Evolutionary conservation across 179 eudicot species (phyloP).

Genomic region (Actinidia polygama): DNA sequence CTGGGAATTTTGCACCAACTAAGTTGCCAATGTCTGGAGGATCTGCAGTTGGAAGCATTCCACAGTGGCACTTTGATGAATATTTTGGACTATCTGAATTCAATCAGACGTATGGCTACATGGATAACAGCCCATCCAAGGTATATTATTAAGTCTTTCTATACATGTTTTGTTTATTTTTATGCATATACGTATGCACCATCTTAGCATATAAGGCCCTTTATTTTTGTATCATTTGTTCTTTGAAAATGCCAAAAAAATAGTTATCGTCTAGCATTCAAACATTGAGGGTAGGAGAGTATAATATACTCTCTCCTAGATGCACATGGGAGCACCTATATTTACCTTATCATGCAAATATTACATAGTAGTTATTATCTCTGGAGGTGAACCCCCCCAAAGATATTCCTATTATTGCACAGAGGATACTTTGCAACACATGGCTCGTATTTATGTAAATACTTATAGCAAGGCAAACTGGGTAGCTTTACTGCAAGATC

Average conservation of each 20-base stretch:
- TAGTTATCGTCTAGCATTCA: conserved; percentile 8
- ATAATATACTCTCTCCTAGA: background rate
- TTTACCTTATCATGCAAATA: background rate
- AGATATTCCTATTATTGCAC: background rate
- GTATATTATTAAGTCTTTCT: conserved; percentile 34
- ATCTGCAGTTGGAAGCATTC: conserved; percentile 56
- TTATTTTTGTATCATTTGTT: background rate
- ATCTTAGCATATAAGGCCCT: background rate
- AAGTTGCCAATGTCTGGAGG: conserved; percentile 59
- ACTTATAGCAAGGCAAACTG: background rate
- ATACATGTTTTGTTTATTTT: background rate
- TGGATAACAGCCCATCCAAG: conserved; percentile 68
- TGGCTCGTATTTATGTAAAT: background rate
- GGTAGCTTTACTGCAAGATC: background rate
- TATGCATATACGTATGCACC: background rate
- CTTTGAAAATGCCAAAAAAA: background rate
- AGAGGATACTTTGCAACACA: background rate
- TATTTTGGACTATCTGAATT: conserved; percentile 58
- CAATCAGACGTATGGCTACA: conserved; percentile 51
- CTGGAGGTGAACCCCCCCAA: background rate
- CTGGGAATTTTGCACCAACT: conserved; percentile 46
- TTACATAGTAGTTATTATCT: background rate
- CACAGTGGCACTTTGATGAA: conserved; percentile 80
- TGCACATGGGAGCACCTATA: background rate
- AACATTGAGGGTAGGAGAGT: background rate